Conservation (phyloP, 176 grass and related monocot genomes). For the Pontederia crassipes region DNA sequence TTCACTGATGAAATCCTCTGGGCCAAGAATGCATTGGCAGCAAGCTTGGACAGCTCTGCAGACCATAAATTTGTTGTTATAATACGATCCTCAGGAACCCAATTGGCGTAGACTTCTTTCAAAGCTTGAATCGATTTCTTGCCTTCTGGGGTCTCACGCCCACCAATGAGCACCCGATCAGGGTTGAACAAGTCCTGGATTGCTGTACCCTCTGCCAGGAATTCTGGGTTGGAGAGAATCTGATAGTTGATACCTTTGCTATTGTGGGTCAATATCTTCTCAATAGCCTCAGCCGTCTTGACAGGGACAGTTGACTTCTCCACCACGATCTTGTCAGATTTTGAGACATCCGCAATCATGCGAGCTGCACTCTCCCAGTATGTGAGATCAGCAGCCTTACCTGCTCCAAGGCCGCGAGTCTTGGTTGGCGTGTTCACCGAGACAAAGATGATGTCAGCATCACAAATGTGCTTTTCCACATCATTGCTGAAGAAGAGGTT, state of each 20-base stretch:
- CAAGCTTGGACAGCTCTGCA: conserved; percentile 22
- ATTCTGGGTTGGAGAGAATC: conserved; percentile 13
- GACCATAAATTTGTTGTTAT: conserved; percentile 19
- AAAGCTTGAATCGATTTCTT: conserved; percentile 3
- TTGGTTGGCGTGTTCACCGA: conserved; percentile 18
- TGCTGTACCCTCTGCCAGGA: conserved; percentile 16
- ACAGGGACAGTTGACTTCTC: conserved; percentile 21
- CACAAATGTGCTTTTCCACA: conserved; percentile 1
- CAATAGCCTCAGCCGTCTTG: conserved; percentile 16
- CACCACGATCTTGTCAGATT: conserved; percentile 14
- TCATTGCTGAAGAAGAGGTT: conserved; percentile 21
- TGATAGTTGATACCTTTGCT: conserved; percentile 12
- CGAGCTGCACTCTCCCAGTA: conserved; percentile 21
- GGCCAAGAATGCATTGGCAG: conserved; percentile 18
- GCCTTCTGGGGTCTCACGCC: conserved; percentile 13
- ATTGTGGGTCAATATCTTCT: conserved; percentile 19
- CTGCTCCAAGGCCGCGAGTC: conserved; percentile 12
- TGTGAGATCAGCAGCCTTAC: conserved; percentile 19
- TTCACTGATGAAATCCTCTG: conserved; percentile 21
- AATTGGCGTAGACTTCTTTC: conserved; percentile 14
- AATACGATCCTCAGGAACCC: conserved; percentile 13
- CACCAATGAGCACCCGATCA: conserved; percentile 15
- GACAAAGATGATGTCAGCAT: conserved; percentile 17
- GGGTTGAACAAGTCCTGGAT: conserved; percentile 11
- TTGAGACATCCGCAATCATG: conserved; percentile 13